Conservation (phyloP, 768 basidiomycete genomes). For the Serendipita indica region DNA sequence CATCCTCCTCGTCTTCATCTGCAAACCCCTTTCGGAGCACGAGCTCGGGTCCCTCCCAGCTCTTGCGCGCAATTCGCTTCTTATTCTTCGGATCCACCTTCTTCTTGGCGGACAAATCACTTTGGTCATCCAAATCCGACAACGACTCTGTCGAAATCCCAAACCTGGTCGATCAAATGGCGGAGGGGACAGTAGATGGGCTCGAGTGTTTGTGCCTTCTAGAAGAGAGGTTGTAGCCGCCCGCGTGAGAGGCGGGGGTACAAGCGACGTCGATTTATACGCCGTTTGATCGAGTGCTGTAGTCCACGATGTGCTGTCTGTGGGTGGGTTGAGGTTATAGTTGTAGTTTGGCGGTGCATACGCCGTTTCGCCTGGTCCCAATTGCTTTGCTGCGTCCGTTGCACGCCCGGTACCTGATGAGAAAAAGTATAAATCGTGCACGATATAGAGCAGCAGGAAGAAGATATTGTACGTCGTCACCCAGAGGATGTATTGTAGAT, state of each 20-base stretch:
- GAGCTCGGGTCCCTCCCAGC: conserved; percentile 2
- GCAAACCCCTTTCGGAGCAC: conserved; percentile 4
- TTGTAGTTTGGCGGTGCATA: not conserved
- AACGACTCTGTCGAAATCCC: not conserved
- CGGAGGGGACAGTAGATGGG: conserved; percentile 8
- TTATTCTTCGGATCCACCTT: not conserved
- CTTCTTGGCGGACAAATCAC: not conserved
- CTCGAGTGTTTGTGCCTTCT: too few relatives aligned
- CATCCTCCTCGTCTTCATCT: conserved; percentile 18
- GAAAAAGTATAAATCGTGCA: conserved; percentile 59
- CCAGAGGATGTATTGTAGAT: conserved; percentile 82
- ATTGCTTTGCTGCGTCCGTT: not conserved
- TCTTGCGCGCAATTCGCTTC: not conserved
- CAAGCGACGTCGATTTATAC: not conserved
- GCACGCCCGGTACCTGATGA: conserved; percentile 23
- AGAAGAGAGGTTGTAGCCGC: too few relatives aligned
- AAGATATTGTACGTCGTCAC: conserved; percentile 75
- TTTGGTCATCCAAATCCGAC: not conserved
- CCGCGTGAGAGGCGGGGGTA: not conserved
- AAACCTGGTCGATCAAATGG: not conserved
- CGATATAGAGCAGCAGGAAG: conserved; percentile 67
- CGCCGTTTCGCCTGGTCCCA: not conserved
- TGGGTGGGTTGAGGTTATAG: conserved; percentile 20
- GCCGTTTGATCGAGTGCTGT: conserved; percentile 11
- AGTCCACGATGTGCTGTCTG: conserved; percentile 26